Base-by-base conservation (phyloP, 441 rosid genomes). In the Adansonia rubrostipa region DNA sequence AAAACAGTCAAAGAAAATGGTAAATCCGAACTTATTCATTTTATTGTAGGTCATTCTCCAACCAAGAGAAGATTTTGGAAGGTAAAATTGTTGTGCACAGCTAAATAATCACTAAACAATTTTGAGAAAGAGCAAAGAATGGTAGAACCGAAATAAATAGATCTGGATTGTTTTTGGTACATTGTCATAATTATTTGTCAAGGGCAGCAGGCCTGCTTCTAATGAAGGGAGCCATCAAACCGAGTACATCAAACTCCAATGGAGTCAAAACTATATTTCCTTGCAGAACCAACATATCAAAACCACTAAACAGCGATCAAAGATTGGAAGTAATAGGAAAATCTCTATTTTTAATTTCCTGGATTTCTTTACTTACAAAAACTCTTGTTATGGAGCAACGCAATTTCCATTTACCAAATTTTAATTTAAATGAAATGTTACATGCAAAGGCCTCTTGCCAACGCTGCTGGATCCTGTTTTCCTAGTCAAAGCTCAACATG, bases 251-350 rank as follows among this genome's bases (percentile, higher is more conserved):
- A 20, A 67, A 11, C 33, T 47, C 28, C 33, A 28, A 28, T 28
- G 33, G 33, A 28, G 33, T 28, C 33, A 28, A 1, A 28, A 28
- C 1, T 28, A 28, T 28, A 28, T 28, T 84, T 78, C 80, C 82
- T 78, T 75, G 77, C 65, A 22, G 62, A 60, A 53, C 75, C 36
- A 48, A 81, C 73, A 9, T 36, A 40, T 57, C 36, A 44, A 74
- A 50, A 28, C 71, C 44, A 57, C 20, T 28, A 28, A 28, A 28
- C 33, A 17, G 24, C 4, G 19, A 40, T 40, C 19, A 14, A 17
- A 9, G 10, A 45, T 2, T 28, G 22, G 47, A 6, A n/a, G 19
- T 68, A 50, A 64, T 44, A 17, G 51, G 7, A 20, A 54, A 48
- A 42, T 3, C 20, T 48, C 15, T 36, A 24, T 33, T 22, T 17